Base-by-base conservation (phyloP, 2,329 filamentous ascomycete genomes). In the Pseudogymnoascus destructans region DNA sequence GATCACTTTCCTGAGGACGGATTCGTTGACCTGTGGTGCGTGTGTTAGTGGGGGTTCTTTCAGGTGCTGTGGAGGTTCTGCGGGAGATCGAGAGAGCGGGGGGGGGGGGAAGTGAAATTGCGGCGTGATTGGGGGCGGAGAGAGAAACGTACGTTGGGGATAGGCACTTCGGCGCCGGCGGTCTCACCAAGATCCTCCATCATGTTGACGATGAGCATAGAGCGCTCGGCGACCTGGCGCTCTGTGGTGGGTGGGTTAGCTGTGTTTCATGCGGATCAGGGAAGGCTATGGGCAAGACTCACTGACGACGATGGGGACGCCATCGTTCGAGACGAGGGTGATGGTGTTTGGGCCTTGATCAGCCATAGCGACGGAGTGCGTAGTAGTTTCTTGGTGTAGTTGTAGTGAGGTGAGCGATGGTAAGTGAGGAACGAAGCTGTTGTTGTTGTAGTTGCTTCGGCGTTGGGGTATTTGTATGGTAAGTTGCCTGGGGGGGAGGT, bases 201-300 rank as follows among this genome's bases (percentile, higher is more conserved):
- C 86, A 98, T 86, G 79, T 97, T 95, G 83, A 95, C 96, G 78
- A 98, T 95, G 57, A 98, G 79, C 68, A 96, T 83, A 2, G 89
- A 95, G 64, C 92, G 88, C 77, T 95, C 89, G 40, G 88, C 89
- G 61, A 97, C 87, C 35, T 81, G 77, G 63, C 89, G 88, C 63
- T 95, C 90, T 87, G 62, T 55, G 23, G 17, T 33, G 58, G 46
- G 42, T n/a, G 40, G 40, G 32, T 46, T 23, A 10, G 30, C 49
- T 57, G 55, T 30, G 27, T 30, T 30, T 30, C 27, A 30, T 3
- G 2, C 3, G 27, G 9, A 30, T 10, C 27, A 30, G 3, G 27
- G 27, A 9, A 30, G 27, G 27, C 27, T 30, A 10, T 30, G 58
- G 61, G 55, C 59, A 40, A 58, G 63, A 71, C 76, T 66, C 73